phyloP scores from a whole-genome alignment of 2,329 filamentous ascomycete genomes.

The Colletotrichum incanum region DNA sequence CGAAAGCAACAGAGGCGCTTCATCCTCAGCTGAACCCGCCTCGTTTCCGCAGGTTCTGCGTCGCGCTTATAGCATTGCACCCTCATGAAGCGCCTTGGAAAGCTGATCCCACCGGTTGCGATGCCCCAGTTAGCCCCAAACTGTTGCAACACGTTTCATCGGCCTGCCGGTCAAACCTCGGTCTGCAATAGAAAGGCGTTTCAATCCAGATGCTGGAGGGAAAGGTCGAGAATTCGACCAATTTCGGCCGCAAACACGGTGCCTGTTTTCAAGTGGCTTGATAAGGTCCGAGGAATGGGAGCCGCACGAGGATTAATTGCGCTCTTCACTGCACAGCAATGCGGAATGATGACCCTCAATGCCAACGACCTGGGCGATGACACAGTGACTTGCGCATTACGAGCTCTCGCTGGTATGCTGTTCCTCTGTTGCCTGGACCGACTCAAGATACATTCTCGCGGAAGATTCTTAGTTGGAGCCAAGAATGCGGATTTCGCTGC shows the following conservation, averaged over 20 bases:
- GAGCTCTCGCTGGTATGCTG: constrained; percentile 21
- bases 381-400: neutral
- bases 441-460: constrained; percentile 12
- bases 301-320: constrained; percentile 1
- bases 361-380: constrained; percentile 13
- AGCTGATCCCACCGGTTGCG: constrained; percentile 5
- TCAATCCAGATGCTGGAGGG: neutral
- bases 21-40: neutral
- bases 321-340: constrained; percentile 18
- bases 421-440: constrained; percentile 20
- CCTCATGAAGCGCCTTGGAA: neutral
- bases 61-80: neutral
- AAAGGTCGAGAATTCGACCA: neutral
- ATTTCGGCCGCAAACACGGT: constrained; percentile 5
- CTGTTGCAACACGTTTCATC: constrained; percentile 32
- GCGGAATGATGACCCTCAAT: constrained; percentile 23
- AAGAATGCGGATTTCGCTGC: constrained; percentile 28
- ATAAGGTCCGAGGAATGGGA: constrained; percentile 28
- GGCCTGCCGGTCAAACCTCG: constrained; percentile 12
- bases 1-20: neutral
- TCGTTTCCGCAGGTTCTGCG: neutral
- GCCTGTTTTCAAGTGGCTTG: neutral
- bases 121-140: neutral
- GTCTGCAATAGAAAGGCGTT: neutral
- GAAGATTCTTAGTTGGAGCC: constrained; percentile 23